Conservation (phyloP, 768 basidiomycete species). For the Collybiopsis luxurians region DNA sequence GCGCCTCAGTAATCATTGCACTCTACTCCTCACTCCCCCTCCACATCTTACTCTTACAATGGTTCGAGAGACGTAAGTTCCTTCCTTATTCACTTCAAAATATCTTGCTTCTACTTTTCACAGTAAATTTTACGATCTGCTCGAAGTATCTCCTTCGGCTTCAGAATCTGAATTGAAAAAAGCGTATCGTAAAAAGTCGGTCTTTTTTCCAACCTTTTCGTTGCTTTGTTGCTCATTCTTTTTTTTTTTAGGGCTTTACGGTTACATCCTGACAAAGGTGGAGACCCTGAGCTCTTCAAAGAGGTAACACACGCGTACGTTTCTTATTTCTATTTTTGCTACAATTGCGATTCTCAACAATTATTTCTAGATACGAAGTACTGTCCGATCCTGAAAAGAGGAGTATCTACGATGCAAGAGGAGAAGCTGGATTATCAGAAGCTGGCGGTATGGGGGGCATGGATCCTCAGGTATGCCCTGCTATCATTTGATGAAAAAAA, state of each 20-base stretch:
- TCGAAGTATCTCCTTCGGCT: slow-evolving; percentile 78
- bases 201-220: not conserved
- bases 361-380: slow-evolving; percentile 74
- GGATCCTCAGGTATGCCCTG: slow-evolving; percentile 80
- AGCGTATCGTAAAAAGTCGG: slow-evolving; percentile 90
- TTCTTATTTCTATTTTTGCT: slow-evolving; percentile 8
- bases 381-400: slow-evolving; percentile 86
- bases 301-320: slow-evolving; percentile 94
- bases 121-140: slow-evolving; percentile 91
- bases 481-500: not conserved
- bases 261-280: slow-evolving; percentile 91
- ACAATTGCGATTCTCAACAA: not conserved
- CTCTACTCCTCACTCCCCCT: not conserved
- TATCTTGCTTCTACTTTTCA: slow-evolving; percentile 1
- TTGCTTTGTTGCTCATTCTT: slow-evolving; percentile 8
- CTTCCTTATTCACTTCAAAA: not conserved
- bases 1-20: not conserved
- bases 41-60: not conserved
- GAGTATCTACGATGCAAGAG: slow-evolving; percentile 81
- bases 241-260: slow-evolving; percentile 62
- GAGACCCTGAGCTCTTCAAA: slow-evolving; percentile 96
- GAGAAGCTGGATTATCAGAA: slow-evolving; percentile 88
- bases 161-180: slow-evolving; percentile 89
- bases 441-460: slow-evolving; percentile 91
- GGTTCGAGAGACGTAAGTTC: slow-evolving; percentile 8